Conservation (phyloP, 169 alveolate species). For the Eimeria maxima region DNA sequence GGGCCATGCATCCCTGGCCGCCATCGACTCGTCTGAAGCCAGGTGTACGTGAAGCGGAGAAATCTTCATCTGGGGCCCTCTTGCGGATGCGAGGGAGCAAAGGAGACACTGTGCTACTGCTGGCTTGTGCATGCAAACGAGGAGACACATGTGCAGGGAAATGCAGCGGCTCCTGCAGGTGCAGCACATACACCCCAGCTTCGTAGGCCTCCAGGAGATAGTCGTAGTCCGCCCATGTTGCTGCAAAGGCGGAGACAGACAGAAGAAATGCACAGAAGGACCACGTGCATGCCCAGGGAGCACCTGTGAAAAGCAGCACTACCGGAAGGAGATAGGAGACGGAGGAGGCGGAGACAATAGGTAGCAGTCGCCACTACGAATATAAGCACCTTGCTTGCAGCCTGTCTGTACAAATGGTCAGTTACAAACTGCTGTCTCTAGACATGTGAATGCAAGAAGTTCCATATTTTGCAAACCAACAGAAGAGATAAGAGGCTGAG, state of each 20-base stretch:
- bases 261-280: no score
- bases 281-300: no score
- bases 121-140: not conserved
- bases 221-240: slow-evolving; percentile 38
- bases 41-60: not conserved
- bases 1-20: not conserved
- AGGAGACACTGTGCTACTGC: not conserved
- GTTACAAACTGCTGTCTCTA: no score
- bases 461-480: no score
- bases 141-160: not conserved
- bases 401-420: no score
- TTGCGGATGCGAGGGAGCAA: not conserved
- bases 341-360: not conserved
- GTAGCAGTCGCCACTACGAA: no score
- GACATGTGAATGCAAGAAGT: no score
- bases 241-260: slow-evolving; percentile 4
- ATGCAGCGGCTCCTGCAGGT: slow-evolving; percentile 49
- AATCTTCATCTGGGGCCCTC: not conserved
- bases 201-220: slow-evolving; percentile 15
- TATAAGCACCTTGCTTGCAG: no score
- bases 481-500: no score
- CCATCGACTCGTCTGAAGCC: slow-evolving; percentile 7
- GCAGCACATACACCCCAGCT: not conserved
- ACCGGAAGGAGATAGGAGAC: not conserved
- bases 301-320: not conserved